phyloP scores from a whole-genome alignment of 768 basidiomycete species.

The Mycena olivaceomarginata region DNA sequence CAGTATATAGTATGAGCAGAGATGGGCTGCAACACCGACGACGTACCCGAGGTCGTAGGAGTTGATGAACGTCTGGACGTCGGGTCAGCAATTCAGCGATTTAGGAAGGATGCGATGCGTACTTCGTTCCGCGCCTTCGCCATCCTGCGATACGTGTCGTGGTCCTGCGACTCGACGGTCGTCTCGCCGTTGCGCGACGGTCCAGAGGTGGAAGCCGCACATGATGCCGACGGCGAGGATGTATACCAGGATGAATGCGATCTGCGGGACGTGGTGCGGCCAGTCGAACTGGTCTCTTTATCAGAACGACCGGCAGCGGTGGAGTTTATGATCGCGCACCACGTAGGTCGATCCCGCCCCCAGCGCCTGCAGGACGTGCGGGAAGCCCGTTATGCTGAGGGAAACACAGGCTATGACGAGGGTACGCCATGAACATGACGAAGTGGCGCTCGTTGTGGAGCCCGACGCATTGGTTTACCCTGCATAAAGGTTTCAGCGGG shows the following conservation, averaged over 20 bases:
- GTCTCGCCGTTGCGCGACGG: constrained; percentile 87
- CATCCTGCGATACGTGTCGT: constrained; percentile 82
- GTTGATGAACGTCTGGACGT: constrained; percentile 86
- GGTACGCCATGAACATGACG: constrained; percentile 94
- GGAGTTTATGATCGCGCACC: constrained; percentile 53
- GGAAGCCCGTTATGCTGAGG: constrained; percentile 82
- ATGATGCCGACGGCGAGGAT: constrained; percentile 82
- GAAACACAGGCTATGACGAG: constrained; percentile 77
- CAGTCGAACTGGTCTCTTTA: constrained; percentile 61
- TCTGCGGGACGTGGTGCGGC: constrained; percentile 78
- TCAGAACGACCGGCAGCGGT: neutral
- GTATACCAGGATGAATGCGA: constrained; percentile 84
- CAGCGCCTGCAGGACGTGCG: constrained; percentile 73
- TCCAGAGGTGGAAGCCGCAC: constrained; percentile 84
- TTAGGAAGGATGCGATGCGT: too few relatives aligned
- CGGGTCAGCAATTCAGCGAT: too few relatives aligned
- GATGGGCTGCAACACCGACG: neutral
- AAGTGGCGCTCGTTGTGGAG: constrained; percentile 97
- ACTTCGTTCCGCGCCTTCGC: constrained; percentile 85
- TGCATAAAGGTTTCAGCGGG: constrained; percentile 54
- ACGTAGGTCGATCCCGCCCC: constrained; percentile 63
- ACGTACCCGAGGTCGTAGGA: constrained; percentile 92
- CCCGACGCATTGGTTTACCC: constrained; percentile 99
- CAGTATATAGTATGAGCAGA: constrained; percentile 49
- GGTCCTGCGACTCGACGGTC: constrained; percentile 92